A percentile compares a stretch with the other conserved stretches of the same genome.
Conservation (phyloP, 2,329 filamentous ascomycete genomes). For the Plectosphaerella plurivora region DNA sequence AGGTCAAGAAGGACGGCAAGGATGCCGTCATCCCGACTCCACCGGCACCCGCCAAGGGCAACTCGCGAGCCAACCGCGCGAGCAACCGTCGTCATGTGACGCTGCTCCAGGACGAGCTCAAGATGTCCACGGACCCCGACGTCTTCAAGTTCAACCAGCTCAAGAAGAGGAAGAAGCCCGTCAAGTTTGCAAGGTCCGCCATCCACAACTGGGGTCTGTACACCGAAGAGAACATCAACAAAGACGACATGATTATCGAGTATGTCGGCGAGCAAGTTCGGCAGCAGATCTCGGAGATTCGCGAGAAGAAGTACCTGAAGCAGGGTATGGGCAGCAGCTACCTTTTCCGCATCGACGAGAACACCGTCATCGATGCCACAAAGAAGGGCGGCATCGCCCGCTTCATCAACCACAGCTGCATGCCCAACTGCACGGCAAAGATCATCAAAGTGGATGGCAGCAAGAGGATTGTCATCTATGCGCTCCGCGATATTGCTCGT, state of each 20-base stretch:
- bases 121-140: constrained; percentile 80
- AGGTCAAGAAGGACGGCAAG: constrained; percentile 60
- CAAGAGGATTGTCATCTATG: constrained; percentile 98
- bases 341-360: constrained; percentile 96
- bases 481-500: constrained; percentile 87
- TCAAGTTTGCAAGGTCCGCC: constrained; percentile 94
- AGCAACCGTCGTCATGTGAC: constrained; percentile 94
- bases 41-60: constrained; percentile 79
- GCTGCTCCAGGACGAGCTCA: constrained; percentile 93
- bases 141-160: constrained; percentile 97
- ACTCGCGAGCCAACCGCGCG: constrained; percentile 87
- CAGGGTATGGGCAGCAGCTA: constrained; percentile 97
- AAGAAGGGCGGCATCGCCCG: constrained; percentile 97
- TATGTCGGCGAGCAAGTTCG: constrained; percentile 97
- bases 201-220: constrained; percentile 99
- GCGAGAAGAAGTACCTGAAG: constrained; percentile 87
- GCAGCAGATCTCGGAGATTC: constrained; percentile 94
- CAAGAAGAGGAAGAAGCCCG: constrained; percentile 98
- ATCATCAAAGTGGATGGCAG: constrained; percentile 99
- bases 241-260: constrained; percentile 99
- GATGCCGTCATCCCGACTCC: constrained; percentile 68
- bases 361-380: constrained; percentile 94
- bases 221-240: constrained; percentile 93
- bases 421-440: constrained; percentile 97
- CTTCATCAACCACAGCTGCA: constrained; percentile 98